phyloP scores from a whole-genome alignment of 768 basidiomycete genomes.

The Tephrocybe sp. region DNA sequence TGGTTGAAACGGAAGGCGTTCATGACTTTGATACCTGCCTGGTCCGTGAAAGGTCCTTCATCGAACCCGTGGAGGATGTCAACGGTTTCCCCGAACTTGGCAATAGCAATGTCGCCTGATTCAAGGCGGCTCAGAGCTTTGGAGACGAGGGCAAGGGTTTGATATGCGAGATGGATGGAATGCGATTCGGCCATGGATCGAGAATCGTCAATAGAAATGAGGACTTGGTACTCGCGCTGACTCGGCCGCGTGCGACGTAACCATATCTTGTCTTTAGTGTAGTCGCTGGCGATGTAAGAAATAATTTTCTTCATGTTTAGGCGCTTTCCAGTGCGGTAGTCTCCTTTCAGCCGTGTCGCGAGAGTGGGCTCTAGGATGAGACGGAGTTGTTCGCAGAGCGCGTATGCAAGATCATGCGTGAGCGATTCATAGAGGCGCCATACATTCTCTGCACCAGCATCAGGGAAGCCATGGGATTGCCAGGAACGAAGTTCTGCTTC shows the following conservation, averaged over 20 bases:
- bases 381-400: slow-evolving; percentile 93
- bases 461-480: slow-evolving; percentile 57
- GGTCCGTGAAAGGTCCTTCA: slow-evolving; percentile 76
- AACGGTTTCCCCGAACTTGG: slow-evolving; percentile 84
- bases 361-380: slow-evolving; percentile 94
- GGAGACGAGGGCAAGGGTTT: slow-evolving; percentile 88
- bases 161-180: slow-evolving; percentile 89
- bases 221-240: slow-evolving; percentile 92
- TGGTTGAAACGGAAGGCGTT: slow-evolving; percentile 88
- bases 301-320: slow-evolving; percentile 99
- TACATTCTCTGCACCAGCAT: slow-evolving; percentile 61
- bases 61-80: slow-evolving; percentile 89
- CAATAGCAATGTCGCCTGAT: slow-evolving; percentile 91
- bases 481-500: slow-evolving; percentile 57
- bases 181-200: slow-evolving; percentile 94
- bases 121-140: slow-evolving; percentile 90
- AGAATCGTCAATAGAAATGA: slow-evolving; percentile 94
- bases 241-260: slow-evolving; percentile 91
- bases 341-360: slow-evolving; percentile 91
- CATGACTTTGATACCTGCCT: slow-evolving; percentile 77
- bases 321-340: slow-evolving; percentile 96
- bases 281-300: slow-evolving; percentile 96
- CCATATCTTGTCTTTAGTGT: slow-evolving; percentile 99
- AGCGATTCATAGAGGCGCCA: slow-evolving; percentile 92
- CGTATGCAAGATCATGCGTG: slow-evolving; percentile 87